Conservation (phyloP, 73 alveolate genomes). For the Paramecium octaurelia region DNA sequence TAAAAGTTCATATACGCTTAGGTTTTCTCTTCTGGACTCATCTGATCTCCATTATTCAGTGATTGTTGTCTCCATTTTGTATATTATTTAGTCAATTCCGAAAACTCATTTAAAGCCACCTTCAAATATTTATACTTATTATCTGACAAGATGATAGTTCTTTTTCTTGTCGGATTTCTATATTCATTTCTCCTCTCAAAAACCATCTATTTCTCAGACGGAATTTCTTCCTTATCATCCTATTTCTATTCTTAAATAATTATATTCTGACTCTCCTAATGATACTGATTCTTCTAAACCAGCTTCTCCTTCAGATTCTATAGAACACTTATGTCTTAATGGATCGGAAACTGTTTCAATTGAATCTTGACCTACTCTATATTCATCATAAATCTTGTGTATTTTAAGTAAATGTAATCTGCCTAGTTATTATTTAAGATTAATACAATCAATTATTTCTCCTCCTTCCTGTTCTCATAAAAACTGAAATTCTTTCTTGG, state of each 20-base stretch:
- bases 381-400: neutral
- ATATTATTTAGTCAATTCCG: neutral
- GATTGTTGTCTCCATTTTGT: constrained; percentile 3
- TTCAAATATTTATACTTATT: neutral
- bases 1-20: neutral
- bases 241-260: neutral
- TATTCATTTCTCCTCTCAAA: neutral
- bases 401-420: constrained; percentile 18
- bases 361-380: neutral
- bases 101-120: neutral
- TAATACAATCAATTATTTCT: neutral
- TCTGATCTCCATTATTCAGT: neutral
- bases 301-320: neutral
- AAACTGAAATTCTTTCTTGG: neutral
- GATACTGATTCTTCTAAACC: neutral
- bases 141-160: neutral
- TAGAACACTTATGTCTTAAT: neutral
- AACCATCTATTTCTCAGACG: neutral
- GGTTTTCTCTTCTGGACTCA: neutral
- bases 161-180: neutral
- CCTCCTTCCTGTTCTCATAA: constrained; percentile 29
- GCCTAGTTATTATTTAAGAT: neutral
- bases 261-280: neutral
- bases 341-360: neutral
- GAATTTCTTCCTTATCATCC: neutral